Evolutionary conservation across 495 filamentous ascomycete species (phyloP).

Genomic region (Pyrenula aspistea): DNA sequence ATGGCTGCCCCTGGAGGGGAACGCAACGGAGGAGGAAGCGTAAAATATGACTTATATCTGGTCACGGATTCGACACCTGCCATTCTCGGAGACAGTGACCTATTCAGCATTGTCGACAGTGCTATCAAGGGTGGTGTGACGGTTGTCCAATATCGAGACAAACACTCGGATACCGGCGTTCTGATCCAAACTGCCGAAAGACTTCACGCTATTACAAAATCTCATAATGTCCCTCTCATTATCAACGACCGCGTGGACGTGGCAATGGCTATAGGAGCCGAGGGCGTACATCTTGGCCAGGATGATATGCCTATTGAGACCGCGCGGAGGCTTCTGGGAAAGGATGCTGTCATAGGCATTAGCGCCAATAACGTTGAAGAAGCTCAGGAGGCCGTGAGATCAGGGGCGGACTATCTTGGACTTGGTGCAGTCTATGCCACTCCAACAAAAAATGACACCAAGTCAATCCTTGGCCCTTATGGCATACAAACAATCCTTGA

Average conservation of each 20-base stretch:
- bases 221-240: constrained; percentile 64
- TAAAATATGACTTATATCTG: constrained; percentile 65
- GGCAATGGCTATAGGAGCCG: constrained; percentile 70
- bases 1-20: too few species aligned
- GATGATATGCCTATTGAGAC: constrained; percentile 75
- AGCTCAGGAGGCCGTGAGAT: constrained; percentile 50
- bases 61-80: constrained; percentile 83
- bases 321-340: constrained; percentile 62
- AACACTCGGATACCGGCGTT: constrained; percentile 62
- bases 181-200: constrained; percentile 58
- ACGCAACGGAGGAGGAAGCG: neutral
- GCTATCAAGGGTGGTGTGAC: constrained; percentile 73
- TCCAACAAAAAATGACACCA: constrained; percentile 63
- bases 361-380: constrained; percentile 58
- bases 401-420: constrained; percentile 78
- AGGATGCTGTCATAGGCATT: constrained; percentile 58
- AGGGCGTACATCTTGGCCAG: constrained; percentile 90
- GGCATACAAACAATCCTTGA: constrained; percentile 60
- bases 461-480: constrained; percentile 68
- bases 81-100: constrained; percentile 58
- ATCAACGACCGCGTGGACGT: constrained; percentile 97
- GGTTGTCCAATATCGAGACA: constrained; percentile 84
- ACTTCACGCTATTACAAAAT: constrained; percentile 56
- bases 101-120: constrained; percentile 62
- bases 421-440: constrained; percentile 83